Evolutionary conservation across 2,329 filamentous ascomycete species (phyloP).

Genomic region (Aspergillus sp.): DNA sequence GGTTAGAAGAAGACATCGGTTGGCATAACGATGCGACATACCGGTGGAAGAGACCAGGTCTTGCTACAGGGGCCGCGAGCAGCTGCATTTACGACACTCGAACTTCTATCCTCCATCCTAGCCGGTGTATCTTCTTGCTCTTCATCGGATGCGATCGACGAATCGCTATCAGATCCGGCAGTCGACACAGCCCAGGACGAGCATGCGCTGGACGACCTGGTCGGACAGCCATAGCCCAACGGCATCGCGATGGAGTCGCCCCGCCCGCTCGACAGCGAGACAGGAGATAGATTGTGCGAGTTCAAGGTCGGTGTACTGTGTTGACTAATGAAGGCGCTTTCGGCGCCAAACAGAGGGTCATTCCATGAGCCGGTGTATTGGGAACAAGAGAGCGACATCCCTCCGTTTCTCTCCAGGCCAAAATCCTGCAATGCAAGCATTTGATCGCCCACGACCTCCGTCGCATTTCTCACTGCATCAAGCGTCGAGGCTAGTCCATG

Average conservation of each 20-base stretch:
- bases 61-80: conserved; percentile 10
- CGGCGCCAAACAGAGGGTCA: conserved; percentile 1
- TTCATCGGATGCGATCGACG: conserved; percentile 8
- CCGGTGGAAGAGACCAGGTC: conserved; percentile 12
- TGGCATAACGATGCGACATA: conserved; percentile 3
- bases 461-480: conserved; percentile 1
- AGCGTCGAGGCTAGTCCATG: conserved; percentile 1
- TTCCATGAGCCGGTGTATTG: conserved; percentile 3
- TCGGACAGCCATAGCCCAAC: conserved; percentile 2
- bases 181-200: conserved; percentile 6
- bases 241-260: neutral
- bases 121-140: conserved; percentile 1
- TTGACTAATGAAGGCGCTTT: conserved; percentile 3
- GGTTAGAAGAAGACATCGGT: conserved; percentile 1
- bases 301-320: neutral
- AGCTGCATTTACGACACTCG: neutral
- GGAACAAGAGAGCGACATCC: conserved; percentile 3
- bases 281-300: neutral
- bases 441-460: neutral
- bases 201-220: conserved; percentile 7
- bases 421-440: conserved; percentile 1
- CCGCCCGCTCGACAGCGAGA: neutral
- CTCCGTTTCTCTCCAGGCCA: neutral
- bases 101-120: neutral
- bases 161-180: conserved; percentile 7